Evolutionary conservation across 306 rosid species (phyloP), one percentile per base, ranked within the genome.

Genomic region (Dalbergia oliveri): DNA sequence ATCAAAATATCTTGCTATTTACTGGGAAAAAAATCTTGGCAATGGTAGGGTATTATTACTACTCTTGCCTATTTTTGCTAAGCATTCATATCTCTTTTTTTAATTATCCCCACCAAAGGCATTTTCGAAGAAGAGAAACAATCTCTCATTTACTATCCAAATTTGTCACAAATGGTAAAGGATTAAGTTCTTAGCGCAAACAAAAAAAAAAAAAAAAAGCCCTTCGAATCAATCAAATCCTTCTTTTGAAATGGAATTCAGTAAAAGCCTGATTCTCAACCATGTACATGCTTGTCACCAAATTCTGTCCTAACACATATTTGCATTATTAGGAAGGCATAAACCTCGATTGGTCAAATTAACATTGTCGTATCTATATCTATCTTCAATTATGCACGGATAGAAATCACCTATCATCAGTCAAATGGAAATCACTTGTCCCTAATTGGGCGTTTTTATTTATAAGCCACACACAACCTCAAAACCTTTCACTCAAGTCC

Each of bases 381-480:
- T 26, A 26, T 26, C 31, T 26, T 26, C 31, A 26, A 26, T 26
- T 26, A 26, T 26, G 31, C 31, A 26, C 31, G 31, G 31, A 26
- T 26, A 26, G 31, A 26, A 26, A 26, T 26, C 23, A 21, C 23
- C 0, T 21, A 21, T 21, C 23, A 21, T 21, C 1, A 21, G 23
- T 21, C 1, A 21, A 1, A 21, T 1, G 1, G 23, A 21, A 21
- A 21, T 35, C 41, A 37, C 1, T 3, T 37, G 41, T 37, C 41
- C 8, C 13, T 4, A 5, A 15, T 58, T 19, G 16, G 21, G 37
- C 70, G 14, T 1, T 2, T 63, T 31, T 66, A 16, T 73, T 33
- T 85, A 82, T 87, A 88, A 80, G 76, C 62, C 53, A 51, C 73
- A 54, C 73, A 43, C n/a, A n/a, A n/a, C 34, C 21, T 43, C 49